Evolutionary conservation across 768 basidiomycete genomes (phyloP).

Genomic region (Hericium alpestre): DNA sequence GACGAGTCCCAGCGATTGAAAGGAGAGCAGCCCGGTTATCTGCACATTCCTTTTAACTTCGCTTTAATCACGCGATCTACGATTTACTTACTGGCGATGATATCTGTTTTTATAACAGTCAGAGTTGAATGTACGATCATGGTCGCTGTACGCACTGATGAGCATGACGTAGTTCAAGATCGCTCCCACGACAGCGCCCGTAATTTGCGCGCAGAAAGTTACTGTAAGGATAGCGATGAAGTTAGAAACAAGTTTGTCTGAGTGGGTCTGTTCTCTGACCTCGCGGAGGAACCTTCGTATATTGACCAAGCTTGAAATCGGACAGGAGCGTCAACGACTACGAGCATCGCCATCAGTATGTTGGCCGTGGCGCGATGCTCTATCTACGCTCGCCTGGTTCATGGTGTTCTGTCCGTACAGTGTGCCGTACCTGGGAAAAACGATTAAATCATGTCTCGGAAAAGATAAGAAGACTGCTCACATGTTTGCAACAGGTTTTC

Average conservation of each 20-base stretch:
- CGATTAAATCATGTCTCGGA: not conserved
- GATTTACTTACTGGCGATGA: slow-evolving; percentile 9
- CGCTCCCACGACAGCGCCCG: slow-evolving; percentile 19
- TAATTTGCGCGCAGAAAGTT: slow-evolving; percentile 18
- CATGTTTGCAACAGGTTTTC: slow-evolving; percentile 26
- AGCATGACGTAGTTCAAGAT: slow-evolving; percentile 16
- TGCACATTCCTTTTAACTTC: slow-evolving; percentile 9
- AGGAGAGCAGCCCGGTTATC: slow-evolving; percentile 19
- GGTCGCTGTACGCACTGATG: slow-evolving; percentile 5
- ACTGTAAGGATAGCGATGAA: not conserved
- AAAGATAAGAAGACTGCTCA: slow-evolving; percentile 5
- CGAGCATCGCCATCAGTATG: not conserved
- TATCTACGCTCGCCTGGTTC: slow-evolving; percentile 1
- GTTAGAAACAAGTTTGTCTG: not conserved
- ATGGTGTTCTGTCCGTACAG: slow-evolving; percentile 10
- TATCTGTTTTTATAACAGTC: not conserved
- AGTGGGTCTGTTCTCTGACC: not conserved
- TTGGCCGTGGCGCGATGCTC: not conserved
- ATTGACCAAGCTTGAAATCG: slow-evolving; percentile 16
- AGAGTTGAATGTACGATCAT: too few relatives aligned
- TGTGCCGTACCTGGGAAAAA: slow-evolving; percentile 2
- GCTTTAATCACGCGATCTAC: slow-evolving; percentile 5
- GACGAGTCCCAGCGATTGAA: slow-evolving; percentile 20
- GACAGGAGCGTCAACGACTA: slow-evolving; percentile 12
- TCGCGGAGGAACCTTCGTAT: slow-evolving; percentile 18